Base-by-base conservation (phyloP, 1,284 basidiomycete genomes). In the Microbotryum silenes-acaulis region DNA sequence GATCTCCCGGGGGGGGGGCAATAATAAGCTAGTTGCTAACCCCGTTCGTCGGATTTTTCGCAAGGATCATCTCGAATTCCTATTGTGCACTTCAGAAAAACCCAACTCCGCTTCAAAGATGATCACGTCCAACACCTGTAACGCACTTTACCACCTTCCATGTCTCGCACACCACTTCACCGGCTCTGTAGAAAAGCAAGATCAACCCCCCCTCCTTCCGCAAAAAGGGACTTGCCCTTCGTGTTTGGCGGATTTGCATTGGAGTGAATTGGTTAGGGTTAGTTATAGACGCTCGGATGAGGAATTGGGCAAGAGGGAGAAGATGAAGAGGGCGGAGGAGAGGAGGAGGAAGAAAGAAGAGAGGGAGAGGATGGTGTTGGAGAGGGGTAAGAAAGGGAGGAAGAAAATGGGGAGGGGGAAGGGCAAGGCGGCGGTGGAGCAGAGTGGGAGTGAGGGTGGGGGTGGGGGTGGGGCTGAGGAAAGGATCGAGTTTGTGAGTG, bases 181-280 rank as follows among this genome's bases (percentile, higher is more conserved):
- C 74, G 59, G 27, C 27, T 27, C 4, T 6, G 27, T 6, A 27
- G 27, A 25, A 63, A 8, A 61, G 71, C 4, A 66, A 75, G 59
- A 63, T 21, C 72, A 25, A 25, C 25, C 27, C 69, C 51, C 74
- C n/a, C 72, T 88, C 44, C 76, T 90, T 23, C 87, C 87, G 0
- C 79, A 82, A 44, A 80, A 80, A 2, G 87, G 87, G 3, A 61
- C 72, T 1, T 91, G 88, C 71, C 77, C 75, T 4, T 74, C 77
- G 0, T 90, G 88, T 69, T 60, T 72, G 0, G 72, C 74, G 0
- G 81, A 82, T 63, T 76, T 80, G 1, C 77, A 86, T 2, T 91
- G 88, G 88, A 86, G 86, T 10, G 84, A 88, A 66, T 72, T 89
- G 37, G 77, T 90, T 20, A 79, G 84, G 12, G 85, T 83, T 0